A percentile compares a stretch with the other conserved stretches of the same genome.
phyloP scores from a whole-genome alignment of 139 green algal genomes.

The Tetraselmis chui region DNA sequence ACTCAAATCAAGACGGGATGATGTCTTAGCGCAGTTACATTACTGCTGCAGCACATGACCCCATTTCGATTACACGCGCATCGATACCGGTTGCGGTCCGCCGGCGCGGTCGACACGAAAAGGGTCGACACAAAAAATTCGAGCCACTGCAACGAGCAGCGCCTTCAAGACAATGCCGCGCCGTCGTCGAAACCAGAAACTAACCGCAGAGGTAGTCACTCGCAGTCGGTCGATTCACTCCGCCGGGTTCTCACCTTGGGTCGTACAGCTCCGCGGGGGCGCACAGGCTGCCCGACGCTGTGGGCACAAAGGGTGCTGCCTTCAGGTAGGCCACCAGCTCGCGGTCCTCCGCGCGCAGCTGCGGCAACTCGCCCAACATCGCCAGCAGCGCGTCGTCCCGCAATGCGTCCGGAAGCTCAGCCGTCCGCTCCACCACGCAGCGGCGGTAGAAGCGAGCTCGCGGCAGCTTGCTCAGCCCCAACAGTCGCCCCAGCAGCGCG shows the following conservation, averaged over 20 bases:
- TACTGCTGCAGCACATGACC: no score
- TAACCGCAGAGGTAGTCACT: no score
- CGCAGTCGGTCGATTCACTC: no score
- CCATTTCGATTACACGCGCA: no score
- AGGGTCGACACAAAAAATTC: no score
- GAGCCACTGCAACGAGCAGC: no score
- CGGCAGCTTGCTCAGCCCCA: constrained; percentile 26
- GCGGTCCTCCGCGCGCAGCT: constrained; percentile 21
- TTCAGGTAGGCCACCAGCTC: constrained; percentile 19
- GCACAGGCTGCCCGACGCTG: constrained; percentile 27
- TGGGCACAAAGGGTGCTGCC: constrained; percentile 38
- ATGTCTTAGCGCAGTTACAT: no score
- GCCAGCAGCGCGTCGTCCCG: constrained; percentile 19
- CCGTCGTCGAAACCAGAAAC: no score
- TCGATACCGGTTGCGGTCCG: no score
- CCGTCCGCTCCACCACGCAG: constrained; percentile 16
- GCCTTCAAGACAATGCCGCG: no score
- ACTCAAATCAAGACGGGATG: no score
- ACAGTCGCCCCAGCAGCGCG: constrained; percentile 2
- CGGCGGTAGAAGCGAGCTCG: constrained; percentile 27
- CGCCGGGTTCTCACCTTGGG: constrained; percentile 18
- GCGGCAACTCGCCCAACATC: constrained; percentile 17
- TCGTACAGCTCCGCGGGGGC: constrained; percentile 53
- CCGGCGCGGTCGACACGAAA: no score
- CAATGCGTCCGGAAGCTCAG: background rate